Conservation (phyloP, 129 eudicot species). For the Ambrosia trifida region DNA sequence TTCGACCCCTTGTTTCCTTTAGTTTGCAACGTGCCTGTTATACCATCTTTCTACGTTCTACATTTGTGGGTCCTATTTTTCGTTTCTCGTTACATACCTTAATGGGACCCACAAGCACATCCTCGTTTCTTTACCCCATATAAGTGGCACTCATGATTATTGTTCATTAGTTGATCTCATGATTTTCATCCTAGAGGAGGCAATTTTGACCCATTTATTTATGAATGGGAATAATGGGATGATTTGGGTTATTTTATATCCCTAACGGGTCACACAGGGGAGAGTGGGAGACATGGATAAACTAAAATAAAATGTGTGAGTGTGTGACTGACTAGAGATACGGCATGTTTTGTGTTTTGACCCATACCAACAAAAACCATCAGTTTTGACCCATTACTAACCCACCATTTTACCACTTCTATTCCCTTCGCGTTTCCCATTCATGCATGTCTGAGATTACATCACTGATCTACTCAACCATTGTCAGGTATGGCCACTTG, state of each 20-base stretch:
- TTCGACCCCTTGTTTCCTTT: slow-evolving; percentile 8
- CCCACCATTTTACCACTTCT: neutral
- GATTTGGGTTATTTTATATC: neutral
- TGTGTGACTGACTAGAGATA: neutral
- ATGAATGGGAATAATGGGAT: neutral
- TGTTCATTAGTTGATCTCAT: slow-evolving; percentile 1
- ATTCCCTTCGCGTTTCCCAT: neutral
- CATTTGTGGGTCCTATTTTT: slow-evolving; percentile 8
- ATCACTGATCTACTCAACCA: slow-evolving; percentile 26
- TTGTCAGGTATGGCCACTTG: slow-evolving; percentile 30
- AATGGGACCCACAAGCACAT: neutral
- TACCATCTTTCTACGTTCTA: neutral
- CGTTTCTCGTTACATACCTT: neutral
- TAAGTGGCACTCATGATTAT: neutral
- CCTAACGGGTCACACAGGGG: neutral
- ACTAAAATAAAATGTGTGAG: neutral
- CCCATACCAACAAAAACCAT: neutral
- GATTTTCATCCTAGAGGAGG: neutral
- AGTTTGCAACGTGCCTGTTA: neutral
- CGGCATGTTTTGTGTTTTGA: neutral
- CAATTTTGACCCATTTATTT: neutral
- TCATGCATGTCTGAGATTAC: neutral
- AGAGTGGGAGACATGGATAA: neutral
- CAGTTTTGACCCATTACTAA: neutral
- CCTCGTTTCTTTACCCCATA: neutral